Base-by-base conservation (phyloP, 805 yeast species). In the Nakazawaea laoshanensis region DNA sequence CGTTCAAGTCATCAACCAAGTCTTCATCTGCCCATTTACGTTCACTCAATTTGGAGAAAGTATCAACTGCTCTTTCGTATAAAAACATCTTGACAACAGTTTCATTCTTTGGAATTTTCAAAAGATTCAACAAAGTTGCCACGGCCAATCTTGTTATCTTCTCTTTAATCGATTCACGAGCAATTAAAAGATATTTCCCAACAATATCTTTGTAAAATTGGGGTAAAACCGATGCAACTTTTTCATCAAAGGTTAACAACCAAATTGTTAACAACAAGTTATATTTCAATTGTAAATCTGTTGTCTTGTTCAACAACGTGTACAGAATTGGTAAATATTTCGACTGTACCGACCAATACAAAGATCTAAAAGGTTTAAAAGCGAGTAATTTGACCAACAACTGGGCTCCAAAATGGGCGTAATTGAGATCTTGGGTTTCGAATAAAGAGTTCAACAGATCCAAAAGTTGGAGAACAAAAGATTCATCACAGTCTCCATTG, bases 1-100 rank as follows among this genome's bases (percentile, higher is more conserved):
- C 52, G 15, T 61, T 63, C 44, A 92, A 70, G 53, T 87, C 96
- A 13, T 62, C 63, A 29, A 82, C 72, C 46, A 92, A 70, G 54
- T 92, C 98, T 41, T 85, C 92, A 54, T 92, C 98, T 5, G 94
- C 81, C 79, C 95, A 88, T 57, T 92, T 92, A 48, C 97, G 68
- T 40, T 83, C 89, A 43, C 76, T 71, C 46, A 92, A 68, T 37
- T 77, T 73, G 45, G 70, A 73, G 38, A 85, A 62, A 7, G 74
- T 68, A 33, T 77, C 70, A 38, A 84, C 65, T 3, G 94, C 92
- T 45, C 82, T 82, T 39, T 81, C 84, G 40, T 83, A 64, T 22
- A 82, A 53, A 27, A 86, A 65, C 33, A 80, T 71, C 46, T 88
- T 80, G 41, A 84, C 63, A 27, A 70, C 65, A 17, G 41, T 40